Base-by-base conservation (phyloP, 1,284 basidiomycete species). In the Gomphus bonarii region DNA sequence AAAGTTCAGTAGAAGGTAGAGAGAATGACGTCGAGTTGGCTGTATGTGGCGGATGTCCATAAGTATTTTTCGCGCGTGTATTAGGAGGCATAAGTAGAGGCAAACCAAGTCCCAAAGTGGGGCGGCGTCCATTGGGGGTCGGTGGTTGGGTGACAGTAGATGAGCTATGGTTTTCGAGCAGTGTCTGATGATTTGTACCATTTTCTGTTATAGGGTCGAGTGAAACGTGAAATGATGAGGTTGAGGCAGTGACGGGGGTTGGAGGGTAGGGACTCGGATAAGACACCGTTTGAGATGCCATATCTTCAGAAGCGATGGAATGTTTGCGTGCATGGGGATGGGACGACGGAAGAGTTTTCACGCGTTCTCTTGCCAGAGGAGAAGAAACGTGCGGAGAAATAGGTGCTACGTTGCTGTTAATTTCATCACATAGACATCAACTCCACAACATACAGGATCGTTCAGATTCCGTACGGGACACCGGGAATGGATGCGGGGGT, bases 321-420 rank as follows among this genome's bases (percentile, higher is more conserved):
- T 80, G 73, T 66, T 90, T 90, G 42, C 88, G 80, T 0, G 84
- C 87, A 62, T 90, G 87, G 0, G 88, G 87, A 63, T 90, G 88
- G 42, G 80, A 75, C 2, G 78, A 70, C 1, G 80, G 74, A 0
- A 85, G 69, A 11, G 75, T 71, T 28, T 83, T 73, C 12, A 76
- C 65, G 47, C 79, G 60, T 46, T 58, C 59, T 50, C 57, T 77
- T 16, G 76, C 68, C 25, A 82, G 66, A 14, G 78, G 73, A 0
- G 79, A 77, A n/a, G 76, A 68, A 63, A 68, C 42, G 8, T 66
- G 64, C 3, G 69, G 65, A 10, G 67, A 61, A 10, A 65, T 63
- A 28, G 63, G 66, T 61, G 58, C 44, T 54, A 33, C 14, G 53
- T 50, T 12, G 54, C 57, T 30, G 53, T 30, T 42, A 50, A n/a